phyloP scores from a whole-genome alignment of 2,329 filamentous ascomycete genomes.

The Aspergillus eucalypticola region DNA sequence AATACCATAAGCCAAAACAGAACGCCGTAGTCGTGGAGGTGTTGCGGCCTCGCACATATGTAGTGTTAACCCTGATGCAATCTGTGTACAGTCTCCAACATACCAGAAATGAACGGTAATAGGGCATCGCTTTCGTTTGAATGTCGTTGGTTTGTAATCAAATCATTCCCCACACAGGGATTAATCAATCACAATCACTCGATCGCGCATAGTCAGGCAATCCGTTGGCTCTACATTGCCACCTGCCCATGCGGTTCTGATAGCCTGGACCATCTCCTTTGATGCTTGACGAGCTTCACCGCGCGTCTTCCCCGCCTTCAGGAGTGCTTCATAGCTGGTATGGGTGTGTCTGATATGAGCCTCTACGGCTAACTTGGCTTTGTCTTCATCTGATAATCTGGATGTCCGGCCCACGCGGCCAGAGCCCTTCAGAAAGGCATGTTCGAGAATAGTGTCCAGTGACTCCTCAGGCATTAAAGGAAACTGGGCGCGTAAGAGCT shows the following conservation, averaged over 20 bases:
- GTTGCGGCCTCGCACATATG: background rate
- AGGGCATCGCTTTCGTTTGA: background rate
- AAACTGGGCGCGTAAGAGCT: constrained; percentile 35
- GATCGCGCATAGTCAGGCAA: background rate
- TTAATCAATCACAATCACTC: background rate
- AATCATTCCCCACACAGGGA: background rate
- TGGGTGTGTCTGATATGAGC: constrained; percentile 47
- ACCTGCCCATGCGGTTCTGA: constrained; percentile 38
- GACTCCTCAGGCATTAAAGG: constrained; percentile 40
- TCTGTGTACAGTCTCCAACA: background rate
- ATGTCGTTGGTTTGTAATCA: background rate
- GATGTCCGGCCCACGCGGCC: constrained; percentile 42
- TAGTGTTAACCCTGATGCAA: background rate
- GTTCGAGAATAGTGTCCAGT: constrained; percentile 35
- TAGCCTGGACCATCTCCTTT: constrained; percentile 29
- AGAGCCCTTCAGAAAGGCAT: constrained; percentile 45
- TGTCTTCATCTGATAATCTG: constrained; percentile 34
- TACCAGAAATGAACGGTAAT: background rate
- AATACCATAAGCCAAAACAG: background rate
- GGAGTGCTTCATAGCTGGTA: constrained; percentile 42
- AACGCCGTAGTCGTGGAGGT: background rate
- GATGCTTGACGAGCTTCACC: constrained; percentile 35
- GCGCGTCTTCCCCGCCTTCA: constrained; percentile 28
- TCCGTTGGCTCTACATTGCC: background rate
- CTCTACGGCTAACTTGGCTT: constrained; percentile 43